A percentile compares a stretch with the other conserved stretches of the same genome.
Conservation (phyloP, 108 stramenopile genomes). For the Nitzschia sp. region DNA sequence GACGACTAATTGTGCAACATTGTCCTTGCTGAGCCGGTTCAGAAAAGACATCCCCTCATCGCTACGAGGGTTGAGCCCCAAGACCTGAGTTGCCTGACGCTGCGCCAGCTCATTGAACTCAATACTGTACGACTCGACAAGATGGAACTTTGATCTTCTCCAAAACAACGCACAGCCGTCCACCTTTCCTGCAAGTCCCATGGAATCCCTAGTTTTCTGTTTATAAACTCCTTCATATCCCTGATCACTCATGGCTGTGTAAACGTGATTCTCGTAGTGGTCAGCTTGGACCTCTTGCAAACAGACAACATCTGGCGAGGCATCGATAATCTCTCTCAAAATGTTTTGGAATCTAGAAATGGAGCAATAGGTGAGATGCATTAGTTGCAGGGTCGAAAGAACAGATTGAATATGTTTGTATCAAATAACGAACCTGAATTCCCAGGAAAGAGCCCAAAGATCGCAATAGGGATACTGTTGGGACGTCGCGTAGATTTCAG, state of each 20-base stretch:
- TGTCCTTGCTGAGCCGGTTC: conserved; percentile 94
- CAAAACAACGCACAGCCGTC: conserved; percentile 99
- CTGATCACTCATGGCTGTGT: conserved; percentile 83
- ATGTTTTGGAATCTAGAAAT: conserved; percentile 83
- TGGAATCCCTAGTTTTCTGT: conserved; percentile 94
- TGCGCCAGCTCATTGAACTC: conserved; percentile 97
- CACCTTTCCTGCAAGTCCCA: conserved; percentile 95
- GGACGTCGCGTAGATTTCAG: conserved; percentile 98
- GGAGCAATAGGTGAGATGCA: too few species aligned
- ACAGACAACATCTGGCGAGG: conserved; percentile 93
- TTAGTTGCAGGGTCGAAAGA: too few species aligned
- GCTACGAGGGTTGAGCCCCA: conserved; percentile 80
- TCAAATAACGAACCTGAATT: conserved; percentile 68
- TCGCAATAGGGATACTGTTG: conserved; percentile 98
- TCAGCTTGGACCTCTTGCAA: conserved; percentile 99
- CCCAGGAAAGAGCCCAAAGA: conserved; percentile 95
- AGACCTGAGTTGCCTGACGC: conserved; percentile 82
- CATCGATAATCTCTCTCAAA: conserved; percentile 93
- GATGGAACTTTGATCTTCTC: conserved; percentile 89
- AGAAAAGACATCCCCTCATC: conserved; percentile 87
- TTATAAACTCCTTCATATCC: conserved; percentile 98
- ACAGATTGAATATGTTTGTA: background rate
- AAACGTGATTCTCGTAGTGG: conserved; percentile 91
- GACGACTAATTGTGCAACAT: conserved; percentile 96
- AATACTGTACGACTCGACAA: conserved; percentile 95